Evolutionary conservation across 2,329 filamentous ascomycete genomes (phyloP).

Genomic region (Alternaria triticina): DNA sequence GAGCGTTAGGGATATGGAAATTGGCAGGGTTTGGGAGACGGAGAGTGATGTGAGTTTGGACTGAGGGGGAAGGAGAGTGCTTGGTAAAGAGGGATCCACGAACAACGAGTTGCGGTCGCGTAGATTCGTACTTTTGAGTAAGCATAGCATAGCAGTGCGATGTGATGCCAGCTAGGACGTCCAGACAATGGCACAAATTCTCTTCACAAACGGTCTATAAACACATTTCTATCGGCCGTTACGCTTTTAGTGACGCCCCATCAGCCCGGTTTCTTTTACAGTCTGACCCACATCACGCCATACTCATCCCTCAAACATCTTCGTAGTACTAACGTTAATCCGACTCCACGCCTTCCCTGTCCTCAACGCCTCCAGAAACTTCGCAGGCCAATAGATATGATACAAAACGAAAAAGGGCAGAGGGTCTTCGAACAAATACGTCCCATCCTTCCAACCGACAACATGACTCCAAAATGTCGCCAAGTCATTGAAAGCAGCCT

Average conservation of each 20-base stretch:
- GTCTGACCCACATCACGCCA: background rate
- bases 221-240: background rate
- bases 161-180: background rate
- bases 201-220: background rate
- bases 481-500: constrained; percentile 31
- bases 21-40: background rate
- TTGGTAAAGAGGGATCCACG: background rate
- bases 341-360: constrained; percentile 65
- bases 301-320: constrained; percentile 56
- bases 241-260: background rate
- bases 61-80: background rate
- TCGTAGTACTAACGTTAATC: constrained; percentile 71
- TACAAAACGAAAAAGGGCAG: constrained; percentile 60
- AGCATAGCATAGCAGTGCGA: background rate
- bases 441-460: constrained; percentile 58
- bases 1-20: background rate
- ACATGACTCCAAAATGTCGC: constrained; percentile 51
- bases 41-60: background rate
- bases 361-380: constrained; percentile 57
- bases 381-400: constrained; percentile 60
- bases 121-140: background rate
- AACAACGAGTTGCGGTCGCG: background rate
- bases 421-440: constrained; percentile 58
- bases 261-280: background rate
- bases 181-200: background rate